A percentile compares a stretch with the other conserved stretches of the same genome.
These are phyloP conservation scores for Morella rubra DNA, from an alignment of 306 rosid genomes.

Conservation along the genomic window DNA sequence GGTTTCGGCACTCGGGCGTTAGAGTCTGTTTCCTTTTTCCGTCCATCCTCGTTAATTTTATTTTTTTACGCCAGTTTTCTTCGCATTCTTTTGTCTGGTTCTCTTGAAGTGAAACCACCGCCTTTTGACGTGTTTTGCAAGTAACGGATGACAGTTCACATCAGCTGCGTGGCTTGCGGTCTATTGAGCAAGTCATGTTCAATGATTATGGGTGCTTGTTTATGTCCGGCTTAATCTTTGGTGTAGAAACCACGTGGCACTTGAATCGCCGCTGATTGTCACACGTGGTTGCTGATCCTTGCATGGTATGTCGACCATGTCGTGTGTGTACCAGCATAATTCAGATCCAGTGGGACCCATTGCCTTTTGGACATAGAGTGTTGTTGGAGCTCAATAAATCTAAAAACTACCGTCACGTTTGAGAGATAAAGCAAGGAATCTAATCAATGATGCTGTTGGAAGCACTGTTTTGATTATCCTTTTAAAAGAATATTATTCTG, in stretches of 20 bases:
- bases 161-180: constrained; percentile 16
- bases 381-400: no score
- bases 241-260: background rate
- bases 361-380: background rate
- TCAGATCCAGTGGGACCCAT: background rate
- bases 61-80: background rate
- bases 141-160: constrained; percentile 21
- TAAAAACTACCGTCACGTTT: no score
- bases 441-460: no score
- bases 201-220: background rate
- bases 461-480: no score
- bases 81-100: background rate
- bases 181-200: background rate
- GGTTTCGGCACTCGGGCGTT: background rate
- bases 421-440: no score
- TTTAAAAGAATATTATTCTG: no score
- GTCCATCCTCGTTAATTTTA: background rate
- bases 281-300: constrained; percentile 19
- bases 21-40: no score
- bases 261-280: background rate
- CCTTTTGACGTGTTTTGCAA: constrained; percentile 27
- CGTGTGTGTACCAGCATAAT: background rate
- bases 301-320: no score
- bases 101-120: background rate
- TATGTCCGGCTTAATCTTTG: background rate